Base-by-base conservation (phyloP, 345 rosid species). In the Aquilaria sinensis region DNA sequence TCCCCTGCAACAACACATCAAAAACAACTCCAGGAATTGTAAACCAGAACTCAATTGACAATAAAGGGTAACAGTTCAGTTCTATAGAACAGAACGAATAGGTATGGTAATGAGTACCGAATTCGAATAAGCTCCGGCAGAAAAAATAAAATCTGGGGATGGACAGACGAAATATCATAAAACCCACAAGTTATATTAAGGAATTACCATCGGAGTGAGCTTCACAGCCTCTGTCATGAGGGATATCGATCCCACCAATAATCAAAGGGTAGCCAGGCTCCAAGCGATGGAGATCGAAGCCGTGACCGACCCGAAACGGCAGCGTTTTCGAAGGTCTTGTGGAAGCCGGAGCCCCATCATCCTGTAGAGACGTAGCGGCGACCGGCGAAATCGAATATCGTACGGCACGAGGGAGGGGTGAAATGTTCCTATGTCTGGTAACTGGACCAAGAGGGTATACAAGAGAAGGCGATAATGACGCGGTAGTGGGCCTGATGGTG, bases 221-320 rank as follows among this genome's bases (percentile, higher is more conserved):
- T 77, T 94, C 97, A 64, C 99, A 94, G 77, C 97, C 99, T 77
- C 85, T 82, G 31, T 94, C 97, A 9, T 90, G 93, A 43, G 99
- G 99, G 51, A 90, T 78, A 83, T 87, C 73, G 66, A 94, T 83
- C 67, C 99, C 97, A 0, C 99, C 97, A 37, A 94, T 87, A 53
- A 94, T 94, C 83, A 94, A 62, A 71, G 99, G 96, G 64, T 85
- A 94, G 0, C 99, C 97, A 31, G 93, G 93, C 81, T 88, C 99
- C 71, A 94, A 63, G 15, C 96, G 75, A 50, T 94, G 99, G 52
- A 94, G 93, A 77, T 90, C 99, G 70, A 94, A 94, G 3, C 99
- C 99, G 50, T 94, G 99, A 9, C 97, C 99, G 32, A 94, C 77
- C 59, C 99, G 81, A 67, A 88, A 94, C 59, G 96, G 99, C 75